Base-by-base conservation (phyloP, 139 green algal species). In the Zygnema cylindricum region DNA sequence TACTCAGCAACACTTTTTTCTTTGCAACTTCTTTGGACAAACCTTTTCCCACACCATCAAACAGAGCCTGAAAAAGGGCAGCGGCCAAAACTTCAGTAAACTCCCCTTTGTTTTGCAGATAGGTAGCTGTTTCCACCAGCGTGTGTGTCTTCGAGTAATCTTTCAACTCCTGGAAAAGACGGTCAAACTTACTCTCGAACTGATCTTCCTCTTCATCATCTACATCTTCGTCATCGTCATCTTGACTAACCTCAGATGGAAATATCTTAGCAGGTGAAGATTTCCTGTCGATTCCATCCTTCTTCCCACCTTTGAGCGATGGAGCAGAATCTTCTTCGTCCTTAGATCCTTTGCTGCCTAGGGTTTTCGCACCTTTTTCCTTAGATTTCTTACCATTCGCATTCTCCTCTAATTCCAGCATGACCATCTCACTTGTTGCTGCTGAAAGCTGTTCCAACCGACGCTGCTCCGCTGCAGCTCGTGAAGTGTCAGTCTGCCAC, bases 401-500 rank as follows among this genome's bases (percentile, higher is more conserved):
- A 16, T 41, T 3, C 71, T 79, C 36, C 3, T 54, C 71, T 23
- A 79, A 7, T n/a, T 79, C 49, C 76, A 81, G 81, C 43, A 85
- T 86, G 3, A 99, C 96, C 94, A 98, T 93, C 21, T 92, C 93
- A 0, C 95, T 94, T 0, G 96, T 98, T 32, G 95, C 97, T 0
- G 89, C 89, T 0, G 94, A 97, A 77, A 99, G 93, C 93, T 99
- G 97, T 93, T 98, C 95, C 55, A 95, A 85, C 3, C 96, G 96
- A 39, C 97, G 94, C 1, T 87, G 75, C 1, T 87, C 82, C 23
- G 90, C 94, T n/a, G 95, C 96, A 2, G 94, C 95, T 32, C 93
- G 94, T 16, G 93, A 96, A 0, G 96, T 98, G 95, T 98, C 97
- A 0, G 97, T 98, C 93, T 95, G 93, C 96, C 97, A 98, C 75